Conservation (phyloP, 139 green algal genomes). For the Chlorella sp. region DNA sequence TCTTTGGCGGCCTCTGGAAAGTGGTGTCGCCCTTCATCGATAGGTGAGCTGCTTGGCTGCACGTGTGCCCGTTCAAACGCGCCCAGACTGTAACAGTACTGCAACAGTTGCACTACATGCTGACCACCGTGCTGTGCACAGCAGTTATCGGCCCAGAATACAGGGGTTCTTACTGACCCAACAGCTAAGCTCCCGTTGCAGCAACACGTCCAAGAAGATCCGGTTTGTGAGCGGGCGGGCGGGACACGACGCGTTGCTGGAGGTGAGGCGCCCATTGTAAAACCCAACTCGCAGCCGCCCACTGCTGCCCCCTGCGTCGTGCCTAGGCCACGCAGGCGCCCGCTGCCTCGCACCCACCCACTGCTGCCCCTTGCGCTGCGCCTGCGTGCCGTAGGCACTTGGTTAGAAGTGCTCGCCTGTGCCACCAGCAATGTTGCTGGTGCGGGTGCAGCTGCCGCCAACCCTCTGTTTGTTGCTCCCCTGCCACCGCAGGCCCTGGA, state of each 20-base stretch:
- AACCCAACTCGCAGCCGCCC: neutral
- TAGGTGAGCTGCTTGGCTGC: neutral
- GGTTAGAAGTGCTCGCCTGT: neutral
- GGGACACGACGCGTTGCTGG: neutral
- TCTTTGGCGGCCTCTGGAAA: slow-evolving; percentile 24
- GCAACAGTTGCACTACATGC: neutral
- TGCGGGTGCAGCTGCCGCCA: neutral
- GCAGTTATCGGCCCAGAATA: neutral
- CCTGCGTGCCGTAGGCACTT: neutral
- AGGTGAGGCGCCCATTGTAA: neutral
- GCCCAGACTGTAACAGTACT: neutral
- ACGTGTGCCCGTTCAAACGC: too few species aligned
- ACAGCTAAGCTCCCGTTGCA: neutral
- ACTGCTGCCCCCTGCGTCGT: neutral
- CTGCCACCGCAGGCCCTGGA: neutral
- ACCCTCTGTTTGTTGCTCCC: neutral
- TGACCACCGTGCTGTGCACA: neutral
- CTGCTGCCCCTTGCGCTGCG: neutral
- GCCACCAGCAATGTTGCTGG: neutral
- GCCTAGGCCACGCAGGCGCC: neutral
- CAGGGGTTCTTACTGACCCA: too few species aligned
- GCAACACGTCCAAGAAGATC: slow-evolving; percentile 14
- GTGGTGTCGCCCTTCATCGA: slow-evolving; percentile 17
- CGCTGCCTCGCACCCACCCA: neutral
- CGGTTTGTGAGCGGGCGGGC: slow-evolving; percentile 6